Evolutionary conservation across 352 stramenopile species (phyloP), one percentile per base, ranked within the genome.

Genomic region (Albugo candida): DNA sequence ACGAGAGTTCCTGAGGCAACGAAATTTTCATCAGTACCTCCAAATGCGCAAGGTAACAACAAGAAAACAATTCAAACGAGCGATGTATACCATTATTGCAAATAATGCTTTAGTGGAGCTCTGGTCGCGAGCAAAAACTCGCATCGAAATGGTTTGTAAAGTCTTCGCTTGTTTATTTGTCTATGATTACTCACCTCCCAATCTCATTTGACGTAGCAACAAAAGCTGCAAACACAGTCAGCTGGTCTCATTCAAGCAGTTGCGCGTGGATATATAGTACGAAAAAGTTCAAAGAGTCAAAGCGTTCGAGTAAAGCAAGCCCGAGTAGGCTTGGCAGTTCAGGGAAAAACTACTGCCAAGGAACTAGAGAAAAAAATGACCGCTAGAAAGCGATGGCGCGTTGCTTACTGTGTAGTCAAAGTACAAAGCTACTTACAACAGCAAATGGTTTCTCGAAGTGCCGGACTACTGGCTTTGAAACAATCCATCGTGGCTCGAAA

Each of bases 371-470:
- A 72, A 51, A 79, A 86, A 58, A 67, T 86, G 51, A 81, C 67
- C 21, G 78, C 78, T 19, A 83, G 81, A 55, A 77, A 71, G 50
- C 78, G 78, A 49, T 92, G 78, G 78, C 60, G 78, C 14, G 67
- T 66, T 20, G 67, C 70, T 14, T 68, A 75, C 35, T 82, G 68
- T 45, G 55, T 58, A 14, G 52, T 92, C 14, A 55, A 70, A 17
- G 75, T 74, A 12, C 75, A 88, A 54, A 73, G 75, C 24, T 70
- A 84, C 54, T 88, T 48, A 66, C 16, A 42, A 48, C 3, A 48
- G 43, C 43, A 34, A 2, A 36, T 19, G 3, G 8, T 10, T 18
- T 18, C 8, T 10, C 20, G 46, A 41, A 19, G 8, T 19, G 43
- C 83, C 58, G 67, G 67, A 19, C 52, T 65, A 38, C 50, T 77